Evolutionary conservation across 805 yeast species (phyloP).

Genomic region (Candida schatavii): DNA sequence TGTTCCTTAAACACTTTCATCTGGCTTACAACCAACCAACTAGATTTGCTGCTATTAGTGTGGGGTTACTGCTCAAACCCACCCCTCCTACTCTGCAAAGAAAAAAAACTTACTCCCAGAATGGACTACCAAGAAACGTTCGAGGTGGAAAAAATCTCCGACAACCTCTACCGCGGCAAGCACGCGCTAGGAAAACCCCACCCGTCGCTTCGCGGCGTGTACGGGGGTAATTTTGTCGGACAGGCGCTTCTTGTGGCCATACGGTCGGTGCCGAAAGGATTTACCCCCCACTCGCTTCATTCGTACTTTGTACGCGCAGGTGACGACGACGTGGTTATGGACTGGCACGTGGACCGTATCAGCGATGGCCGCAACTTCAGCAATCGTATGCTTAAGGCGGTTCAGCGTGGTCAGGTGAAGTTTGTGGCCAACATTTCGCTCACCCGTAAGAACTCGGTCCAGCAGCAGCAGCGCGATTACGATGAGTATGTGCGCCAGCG

Average conservation of each 20-base stretch:
- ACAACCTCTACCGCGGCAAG: slow-evolving; percentile 18
- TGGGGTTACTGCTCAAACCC: too few relatives aligned
- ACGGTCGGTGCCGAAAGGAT: slow-evolving; percentile 24
- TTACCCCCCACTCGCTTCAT: slow-evolving; percentile 35
- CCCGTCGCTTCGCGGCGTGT: slow-evolving; percentile 24
- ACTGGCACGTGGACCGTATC: slow-evolving; percentile 30
- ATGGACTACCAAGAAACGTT: slow-evolving; percentile 7
- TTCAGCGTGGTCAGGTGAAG: slow-evolving; percentile 23
- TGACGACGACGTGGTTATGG: slow-evolving; percentile 12
- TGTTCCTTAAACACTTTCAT: too few relatives aligned
- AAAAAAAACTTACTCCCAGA: too few relatives aligned
- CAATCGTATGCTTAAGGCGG: slow-evolving; percentile 27
- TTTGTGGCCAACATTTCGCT: slow-evolving; percentile 32
- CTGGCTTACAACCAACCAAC: too few relatives aligned
- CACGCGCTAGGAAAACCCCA: slow-evolving; percentile 29
- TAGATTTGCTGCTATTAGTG: too few relatives aligned
- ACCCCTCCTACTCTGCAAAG: too few relatives aligned
- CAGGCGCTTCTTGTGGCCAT: slow-evolving; percentile 36
- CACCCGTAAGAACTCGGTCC: slow-evolving; percentile 29
- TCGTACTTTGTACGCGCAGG: slow-evolving; percentile 27
- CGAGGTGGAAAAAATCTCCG: slow-evolving; percentile 18
- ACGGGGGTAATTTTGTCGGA: slow-evolving; percentile 33
- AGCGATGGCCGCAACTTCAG: slow-evolving; percentile 37
- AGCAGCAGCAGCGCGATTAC: slow-evolving; percentile 18
- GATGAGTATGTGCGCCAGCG: slow-evolving; percentile 8